A percentile compares a stretch with the other conserved stretches of the same genome.
Evolutionary conservation across 768 basidiomycete genomes (phyloP).

Genomic region (Kwoniella bestiolae): DNA sequence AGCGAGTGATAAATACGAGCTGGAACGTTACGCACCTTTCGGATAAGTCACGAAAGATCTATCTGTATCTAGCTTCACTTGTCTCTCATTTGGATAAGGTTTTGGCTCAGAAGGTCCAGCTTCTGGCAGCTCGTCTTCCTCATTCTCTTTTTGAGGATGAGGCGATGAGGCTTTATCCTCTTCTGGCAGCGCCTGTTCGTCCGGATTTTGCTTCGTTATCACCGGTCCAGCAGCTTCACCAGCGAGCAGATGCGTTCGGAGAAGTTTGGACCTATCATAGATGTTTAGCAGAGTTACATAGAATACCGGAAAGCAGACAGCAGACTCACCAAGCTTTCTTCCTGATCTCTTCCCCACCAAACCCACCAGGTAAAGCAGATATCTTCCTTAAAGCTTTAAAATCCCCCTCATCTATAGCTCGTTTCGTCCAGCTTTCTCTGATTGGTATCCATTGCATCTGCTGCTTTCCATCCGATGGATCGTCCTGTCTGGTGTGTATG

Average conservation of each 20-base stretch:
- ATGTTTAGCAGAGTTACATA: too few relatives aligned
- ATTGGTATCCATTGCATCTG: constrained; percentile 27
- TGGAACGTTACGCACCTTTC: constrained; percentile 65
- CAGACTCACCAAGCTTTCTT: constrained; percentile 52
- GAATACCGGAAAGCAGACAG: constrained; percentile 3
- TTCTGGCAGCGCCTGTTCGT: background rate
- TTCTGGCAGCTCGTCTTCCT: background rate
- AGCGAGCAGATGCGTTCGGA: constrained; percentile 4
- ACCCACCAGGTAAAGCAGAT: constrained; percentile 54
- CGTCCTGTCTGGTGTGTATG: background rate
- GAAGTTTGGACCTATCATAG: constrained; percentile 7
- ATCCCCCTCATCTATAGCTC: constrained; percentile 46
- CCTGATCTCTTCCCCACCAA: constrained; percentile 50
- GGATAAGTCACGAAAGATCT: constrained; percentile 93
- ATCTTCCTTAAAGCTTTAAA: constrained; percentile 39
- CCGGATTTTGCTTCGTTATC: background rate
- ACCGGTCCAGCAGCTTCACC: background rate
- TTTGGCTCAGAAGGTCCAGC: constrained; percentile 7
- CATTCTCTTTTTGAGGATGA: background rate
- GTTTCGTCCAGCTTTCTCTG: constrained; percentile 39
- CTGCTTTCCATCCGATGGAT: background rate
- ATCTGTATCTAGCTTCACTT: constrained; percentile 86
- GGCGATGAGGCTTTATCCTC: too few relatives aligned
- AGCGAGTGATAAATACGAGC: background rate
- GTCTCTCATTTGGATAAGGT: constrained; percentile 69